phyloP scores from a whole-genome alignment of 1,284 basidiomycete species.

The Anthracocystis setariae region DNA sequence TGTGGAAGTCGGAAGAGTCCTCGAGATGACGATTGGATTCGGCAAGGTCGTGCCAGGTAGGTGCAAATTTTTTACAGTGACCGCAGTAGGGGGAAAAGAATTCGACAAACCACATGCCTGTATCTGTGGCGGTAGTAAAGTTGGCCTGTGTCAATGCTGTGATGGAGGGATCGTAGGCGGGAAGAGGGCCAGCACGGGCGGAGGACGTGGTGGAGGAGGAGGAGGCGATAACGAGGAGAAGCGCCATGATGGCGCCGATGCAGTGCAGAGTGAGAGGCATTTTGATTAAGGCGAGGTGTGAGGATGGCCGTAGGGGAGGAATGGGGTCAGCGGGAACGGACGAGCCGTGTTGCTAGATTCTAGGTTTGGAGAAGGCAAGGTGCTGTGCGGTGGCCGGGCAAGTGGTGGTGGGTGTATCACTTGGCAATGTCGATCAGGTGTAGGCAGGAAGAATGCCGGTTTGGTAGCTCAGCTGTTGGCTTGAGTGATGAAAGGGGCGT shows the following conservation, averaged over 20 bases:
- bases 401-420: too few species aligned
- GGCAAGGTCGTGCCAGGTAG: conserved; percentile 81
- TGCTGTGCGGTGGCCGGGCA: too few species aligned
- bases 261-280: conserved; percentile 1
- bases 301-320: too few species aligned
- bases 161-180: conserved; percentile 21
- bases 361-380: too few species aligned
- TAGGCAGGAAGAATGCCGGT: too few species aligned
- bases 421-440: too few species aligned
- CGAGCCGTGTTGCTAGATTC: too few species aligned
- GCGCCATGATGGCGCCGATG: conserved; percentile 2
- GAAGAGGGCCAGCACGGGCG: conserved; percentile 15
- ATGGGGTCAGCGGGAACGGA: too few species aligned
- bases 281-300: neutral
- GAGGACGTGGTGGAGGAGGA: neutral
- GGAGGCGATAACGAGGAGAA: conserved; percentile 1
- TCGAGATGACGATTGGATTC: conserved; percentile 52
- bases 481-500: too few species aligned
- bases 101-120: conserved; percentile 57
- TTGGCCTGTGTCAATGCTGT: conserved; percentile 28
- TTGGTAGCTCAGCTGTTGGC: too few species aligned
- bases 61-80: conserved; percentile 80
- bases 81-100: conserved; percentile 75
- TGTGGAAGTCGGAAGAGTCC: conserved; percentile 53
- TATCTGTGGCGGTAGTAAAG: conserved; percentile 26